phyloP scores from a whole-genome alignment of 2,329 filamentous ascomycete species.

The Clonostachys sp. region DNA sequence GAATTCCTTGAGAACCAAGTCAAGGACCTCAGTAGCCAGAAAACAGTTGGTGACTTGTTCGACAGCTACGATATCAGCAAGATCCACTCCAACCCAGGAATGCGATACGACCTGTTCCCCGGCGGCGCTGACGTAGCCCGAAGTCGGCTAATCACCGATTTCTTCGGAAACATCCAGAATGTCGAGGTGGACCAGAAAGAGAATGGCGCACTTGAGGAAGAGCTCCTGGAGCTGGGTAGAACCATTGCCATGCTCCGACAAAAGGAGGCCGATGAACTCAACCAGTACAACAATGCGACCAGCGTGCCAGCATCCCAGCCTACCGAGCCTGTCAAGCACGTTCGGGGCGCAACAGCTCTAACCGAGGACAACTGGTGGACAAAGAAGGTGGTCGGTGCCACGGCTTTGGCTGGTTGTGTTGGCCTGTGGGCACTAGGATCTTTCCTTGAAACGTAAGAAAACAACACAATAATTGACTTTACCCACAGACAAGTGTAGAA shows the following conservation, averaged over 20 bases:
- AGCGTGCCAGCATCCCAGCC: constrained; percentile 18
- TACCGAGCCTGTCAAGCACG: constrained; percentile 18
- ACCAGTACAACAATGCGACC: constrained; percentile 13
- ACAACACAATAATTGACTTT: not conserved
- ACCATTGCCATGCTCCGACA: constrained; percentile 53
- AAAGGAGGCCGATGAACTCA: constrained; percentile 36
- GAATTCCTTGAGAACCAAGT: constrained; percentile 94
- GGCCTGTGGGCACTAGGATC: constrained; percentile 55
- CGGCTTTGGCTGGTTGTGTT: constrained; percentile 56
- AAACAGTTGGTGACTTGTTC: constrained; percentile 89
- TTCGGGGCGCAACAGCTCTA: constrained; percentile 48
- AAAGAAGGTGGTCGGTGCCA: constrained; percentile 59
- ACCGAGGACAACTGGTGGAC: constrained; percentile 64
- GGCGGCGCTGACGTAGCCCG: constrained; percentile 76
- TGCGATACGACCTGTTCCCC: constrained; percentile 91
- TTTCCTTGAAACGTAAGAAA: constrained; percentile 32
- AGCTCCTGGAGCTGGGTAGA: constrained; percentile 71
- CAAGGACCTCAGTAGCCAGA: constrained; percentile 77
- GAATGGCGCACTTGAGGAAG: constrained; percentile 60
- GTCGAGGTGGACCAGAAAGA: constrained; percentile 76
- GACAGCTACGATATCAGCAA: constrained; percentile 93
- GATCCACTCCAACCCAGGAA: constrained; percentile 88
- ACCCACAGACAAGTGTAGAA: not conserved
- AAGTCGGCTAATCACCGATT: constrained; percentile 84
- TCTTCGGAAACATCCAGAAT: constrained; percentile 97